Evolutionary conservation across 1,284 basidiomycete genomes (phyloP), one percentile per base, ranked within the genome.

Genomic region (Lentinula novae-zelandiae): DNA sequence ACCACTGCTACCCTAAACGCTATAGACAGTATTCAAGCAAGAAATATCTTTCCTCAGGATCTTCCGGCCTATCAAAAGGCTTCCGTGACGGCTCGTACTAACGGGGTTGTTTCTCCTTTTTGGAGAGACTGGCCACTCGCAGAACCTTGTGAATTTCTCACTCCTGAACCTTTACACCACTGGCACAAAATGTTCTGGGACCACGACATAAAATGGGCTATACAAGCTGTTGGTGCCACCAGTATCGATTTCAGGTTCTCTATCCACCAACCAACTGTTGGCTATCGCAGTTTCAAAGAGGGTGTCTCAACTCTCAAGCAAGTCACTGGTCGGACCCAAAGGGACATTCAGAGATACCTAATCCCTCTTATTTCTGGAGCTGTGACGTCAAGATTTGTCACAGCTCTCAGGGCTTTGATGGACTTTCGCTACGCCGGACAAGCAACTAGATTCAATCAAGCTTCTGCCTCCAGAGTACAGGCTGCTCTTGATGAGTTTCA

Each of bases 351-450:
- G 63, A 62, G 64, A 9, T 69, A 67, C 34, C 58, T 76, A 12
- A 50, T 77, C n/a, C 39, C 64, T 13, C 57, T 72, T 9, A 70
- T 75, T 51, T 67, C 70, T 7, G 65, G 67, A 40, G 68, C 69
- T 27, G 65, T 67, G 13, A 54, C 67, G 1, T 39, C 54, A 0
- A 8, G 61, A 0, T 67, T 75, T 52, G 49, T 75, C 13, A 62
- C 60, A 22, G 68, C 67, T 0, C 50, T 77, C 12, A 60, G 63
- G 20, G 64, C 70, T 7, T 63, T 76, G 0, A 63, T 72, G 36
- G 70, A 76, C 40, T 76, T 75, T 55, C 58, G 66, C 15, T 75
- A 71, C 59, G 66, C 68, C 13, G 67, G 68, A 0, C 73, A 75
- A 63, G 54, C 66, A 1, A 63, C 53, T 2, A 51, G 63, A n/a